Conservation (phyloP, 164 flowering plant genomes). For the Magnolia changhungtana region DNA sequence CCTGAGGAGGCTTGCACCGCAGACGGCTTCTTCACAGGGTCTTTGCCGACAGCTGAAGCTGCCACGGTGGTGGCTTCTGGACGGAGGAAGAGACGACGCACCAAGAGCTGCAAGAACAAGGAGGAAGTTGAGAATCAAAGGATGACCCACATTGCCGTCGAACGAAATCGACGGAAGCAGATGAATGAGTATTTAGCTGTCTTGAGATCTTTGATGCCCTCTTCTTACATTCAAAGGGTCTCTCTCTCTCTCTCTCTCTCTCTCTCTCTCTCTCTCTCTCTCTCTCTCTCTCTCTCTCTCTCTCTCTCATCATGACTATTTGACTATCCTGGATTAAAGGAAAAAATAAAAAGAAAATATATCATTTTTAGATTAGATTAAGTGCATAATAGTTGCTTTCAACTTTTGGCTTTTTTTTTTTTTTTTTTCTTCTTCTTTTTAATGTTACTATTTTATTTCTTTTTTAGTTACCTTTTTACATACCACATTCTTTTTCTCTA, state of each 20-base stretch:
- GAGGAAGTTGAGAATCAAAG: constrained; percentile 62
- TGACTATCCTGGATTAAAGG: neutral
- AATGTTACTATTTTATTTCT: neutral
- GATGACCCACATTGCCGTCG: constrained; percentile 65
- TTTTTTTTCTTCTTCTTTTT: no score
- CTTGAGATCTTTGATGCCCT: constrained; percentile 53
- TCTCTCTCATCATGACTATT: neutral
- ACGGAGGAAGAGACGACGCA: constrained; percentile 37
- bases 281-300: constrained; percentile 3
- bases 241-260: neutral
- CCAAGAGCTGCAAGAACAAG: constrained; percentile 40
- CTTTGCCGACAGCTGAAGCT: neutral
- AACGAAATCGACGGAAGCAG: constrained; percentile 54
- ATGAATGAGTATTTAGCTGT: constrained; percentile 57
- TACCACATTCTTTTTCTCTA: neutral
- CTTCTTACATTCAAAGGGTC: constrained; percentile 57
- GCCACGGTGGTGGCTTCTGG: constrained; percentile 6
- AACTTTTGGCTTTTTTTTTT: neutral
- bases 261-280: neutral
- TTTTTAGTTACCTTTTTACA: no score
- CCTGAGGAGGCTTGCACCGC: constrained; percentile 8
- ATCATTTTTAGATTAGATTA: neutral
- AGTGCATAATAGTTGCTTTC: neutral
- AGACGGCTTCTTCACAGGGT: neutral
- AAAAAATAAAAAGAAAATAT: no score